Evolutionary conservation across 2,329 filamentous ascomycete species (phyloP).

Genomic region (Microsporum canis): DNA sequence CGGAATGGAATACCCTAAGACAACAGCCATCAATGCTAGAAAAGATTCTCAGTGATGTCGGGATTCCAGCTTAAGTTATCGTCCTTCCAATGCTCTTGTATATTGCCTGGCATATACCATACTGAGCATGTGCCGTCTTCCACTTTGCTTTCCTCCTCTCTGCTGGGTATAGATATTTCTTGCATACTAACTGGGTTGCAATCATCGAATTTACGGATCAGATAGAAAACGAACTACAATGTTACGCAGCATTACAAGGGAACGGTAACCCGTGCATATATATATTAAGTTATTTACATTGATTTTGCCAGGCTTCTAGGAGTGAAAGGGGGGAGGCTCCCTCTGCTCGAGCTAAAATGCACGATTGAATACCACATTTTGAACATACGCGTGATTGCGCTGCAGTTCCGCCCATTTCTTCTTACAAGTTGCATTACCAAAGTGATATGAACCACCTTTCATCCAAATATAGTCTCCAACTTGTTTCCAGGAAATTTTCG

Average conservation of each 20-base stretch:
- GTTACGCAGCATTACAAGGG: background rate
- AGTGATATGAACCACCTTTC: slow-evolving; percentile 46
- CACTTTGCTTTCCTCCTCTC: background rate
- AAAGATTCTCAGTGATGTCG: slow-evolving; percentile 33
- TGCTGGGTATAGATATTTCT: background rate
- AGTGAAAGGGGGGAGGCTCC: background rate
- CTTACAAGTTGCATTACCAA: slow-evolving; percentile 51
- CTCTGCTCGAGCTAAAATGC: background rate
- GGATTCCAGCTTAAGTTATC: slow-evolving; percentile 18
- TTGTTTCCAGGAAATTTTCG: slow-evolving; percentile 49
- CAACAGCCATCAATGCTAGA: slow-evolving; percentile 32
- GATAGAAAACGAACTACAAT: background rate
- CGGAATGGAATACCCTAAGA: slow-evolving; percentile 42
- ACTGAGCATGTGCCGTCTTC: background rate
- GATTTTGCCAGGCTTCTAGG: background rate
- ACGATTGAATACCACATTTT: background rate
- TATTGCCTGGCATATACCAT: background rate
- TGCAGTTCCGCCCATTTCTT: slow-evolving; percentile 48
- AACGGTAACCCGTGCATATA: background rate
- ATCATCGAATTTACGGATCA: background rate
- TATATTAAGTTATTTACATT: slow-evolving; percentile 1
- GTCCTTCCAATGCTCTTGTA: background rate
- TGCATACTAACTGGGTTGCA: too few species aligned
- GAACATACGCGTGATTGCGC: slow-evolving; percentile 13
- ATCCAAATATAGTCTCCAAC: slow-evolving; percentile 43